phyloP scores from a whole-genome alignment of 176 grass and related monocot genomes.

The Aegilops speltoides region DNA sequence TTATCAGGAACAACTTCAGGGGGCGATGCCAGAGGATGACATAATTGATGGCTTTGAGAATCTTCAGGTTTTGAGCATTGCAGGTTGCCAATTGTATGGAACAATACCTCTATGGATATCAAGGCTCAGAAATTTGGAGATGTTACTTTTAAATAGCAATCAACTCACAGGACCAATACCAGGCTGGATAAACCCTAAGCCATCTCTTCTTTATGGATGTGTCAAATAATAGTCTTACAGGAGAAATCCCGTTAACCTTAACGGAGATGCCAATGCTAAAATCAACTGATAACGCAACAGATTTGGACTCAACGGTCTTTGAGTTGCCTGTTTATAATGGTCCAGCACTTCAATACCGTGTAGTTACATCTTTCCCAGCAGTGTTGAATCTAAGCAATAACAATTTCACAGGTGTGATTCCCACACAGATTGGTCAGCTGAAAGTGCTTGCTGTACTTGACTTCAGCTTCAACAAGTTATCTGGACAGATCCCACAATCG shows the following conservation, averaged over 20 bases:
- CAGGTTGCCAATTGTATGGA: neutral
- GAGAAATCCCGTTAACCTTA: neutral
- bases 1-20: neutral
- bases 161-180: constrained; percentile 26
- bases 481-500: neutral
- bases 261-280: neutral
- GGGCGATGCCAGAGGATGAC: neutral
- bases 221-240: constrained; percentile 14
- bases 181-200: neutral
- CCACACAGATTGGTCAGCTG: neutral
- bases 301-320: neutral
- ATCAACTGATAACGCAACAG: neutral
- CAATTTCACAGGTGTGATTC: neutral
- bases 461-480: neutral
- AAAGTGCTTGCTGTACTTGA: neutral
- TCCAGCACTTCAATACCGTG: neutral
- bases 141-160: neutral
- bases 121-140: neutral
- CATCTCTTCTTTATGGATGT: neutral
- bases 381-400: neutral
- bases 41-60: constrained; percentile 6
- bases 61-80: neutral
- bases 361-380: too few species aligned
- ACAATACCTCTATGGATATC: constrained; percentile 33
- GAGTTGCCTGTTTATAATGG: neutral